These are phyloP conservation scores for Penicillium angulare DNA, from an alignment of 495 filamentous ascomycete genomes.

Conservation along the genomic window DNA sequence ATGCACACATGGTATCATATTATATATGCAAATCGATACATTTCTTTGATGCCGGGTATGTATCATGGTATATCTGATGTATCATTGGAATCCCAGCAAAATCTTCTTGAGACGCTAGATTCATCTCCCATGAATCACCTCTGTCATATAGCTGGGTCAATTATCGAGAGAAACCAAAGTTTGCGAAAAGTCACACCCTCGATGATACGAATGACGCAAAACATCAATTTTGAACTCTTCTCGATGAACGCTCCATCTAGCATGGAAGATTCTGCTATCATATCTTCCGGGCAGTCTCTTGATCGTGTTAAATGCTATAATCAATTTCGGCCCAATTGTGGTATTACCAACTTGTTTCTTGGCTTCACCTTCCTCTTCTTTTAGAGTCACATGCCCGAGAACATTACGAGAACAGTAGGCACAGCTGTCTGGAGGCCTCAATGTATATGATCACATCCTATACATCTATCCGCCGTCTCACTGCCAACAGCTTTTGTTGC, in stretches of 20 bases:
- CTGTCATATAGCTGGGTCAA: no score
- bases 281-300: no score
- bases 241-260: no score
- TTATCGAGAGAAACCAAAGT: no score
- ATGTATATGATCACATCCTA: slow-evolving; percentile 41
- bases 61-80: slow-evolving; percentile 10
- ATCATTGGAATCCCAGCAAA: slow-evolving; percentile 6
- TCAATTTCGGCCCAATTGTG: no score
- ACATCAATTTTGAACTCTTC: no score
- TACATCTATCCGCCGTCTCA: slow-evolving; percentile 30
- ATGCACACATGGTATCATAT: slow-evolving; percentile 10
- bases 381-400: slow-evolving; percentile 37
- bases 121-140: no score
- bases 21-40: slow-evolving; percentile 10
- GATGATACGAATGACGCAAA: no score
- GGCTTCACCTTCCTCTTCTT: slow-evolving; percentile 54
- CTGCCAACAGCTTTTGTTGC: slow-evolving; percentile 34
- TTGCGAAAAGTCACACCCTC: no score
- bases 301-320: no score
- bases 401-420: slow-evolving; percentile 35
- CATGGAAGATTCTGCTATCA: no score
- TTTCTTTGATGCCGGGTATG: slow-evolving; percentile 17
- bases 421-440: slow-evolving; percentile 38
- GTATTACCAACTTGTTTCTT: slow-evolving; percentile 31
- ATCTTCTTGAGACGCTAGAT: no score